Evolutionary conservation across 805 yeast genomes (phyloP).

Genomic region (Hyphopichia homilentoma): DNA sequence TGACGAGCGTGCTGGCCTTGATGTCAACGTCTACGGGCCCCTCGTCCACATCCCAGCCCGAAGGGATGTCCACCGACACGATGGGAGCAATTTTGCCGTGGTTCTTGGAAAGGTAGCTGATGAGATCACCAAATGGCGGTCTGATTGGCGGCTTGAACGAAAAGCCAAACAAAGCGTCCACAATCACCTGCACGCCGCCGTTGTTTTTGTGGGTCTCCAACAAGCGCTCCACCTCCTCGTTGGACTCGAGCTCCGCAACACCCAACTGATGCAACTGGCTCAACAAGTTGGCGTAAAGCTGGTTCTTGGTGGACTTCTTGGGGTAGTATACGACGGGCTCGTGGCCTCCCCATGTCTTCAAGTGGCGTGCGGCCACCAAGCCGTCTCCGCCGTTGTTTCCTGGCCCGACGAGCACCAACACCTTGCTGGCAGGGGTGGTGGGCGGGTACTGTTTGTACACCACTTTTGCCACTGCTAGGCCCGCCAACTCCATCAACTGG

Average conservation of each 20-base stretch:
- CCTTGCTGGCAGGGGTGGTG: slow-evolving; percentile 26
- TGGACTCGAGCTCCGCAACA: slow-evolving; percentile 50
- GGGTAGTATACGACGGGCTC: slow-evolving; percentile 80
- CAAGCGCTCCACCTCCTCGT: slow-evolving; percentile 25
- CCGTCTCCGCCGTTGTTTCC: slow-evolving; percentile 99
- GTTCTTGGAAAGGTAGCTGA: slow-evolving; percentile 19
- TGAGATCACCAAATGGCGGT: slow-evolving; percentile 59
- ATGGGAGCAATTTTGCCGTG: slow-evolving; percentile 55
- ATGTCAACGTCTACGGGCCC: slow-evolving; percentile 61
- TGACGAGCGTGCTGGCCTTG: slow-evolving; percentile 66
- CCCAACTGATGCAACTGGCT: slow-evolving; percentile 65
- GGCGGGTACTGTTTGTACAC: slow-evolving; percentile 68
- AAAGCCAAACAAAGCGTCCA: slow-evolving; percentile 91
- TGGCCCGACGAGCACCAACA: slow-evolving; percentile 83
- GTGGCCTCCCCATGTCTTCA: slow-evolving; percentile 70
- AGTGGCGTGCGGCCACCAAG: slow-evolving; percentile 89
- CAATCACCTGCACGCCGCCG: slow-evolving; percentile 31
- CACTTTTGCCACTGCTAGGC: slow-evolving; percentile 89
- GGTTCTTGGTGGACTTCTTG: slow-evolving; percentile 50
- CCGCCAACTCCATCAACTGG: slow-evolving; percentile 95
- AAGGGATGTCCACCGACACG: slow-evolving; percentile 85
- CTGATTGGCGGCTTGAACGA: slow-evolving; percentile 88
- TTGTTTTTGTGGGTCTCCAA: slow-evolving; percentile 3
- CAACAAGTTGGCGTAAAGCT: slow-evolving; percentile 55
- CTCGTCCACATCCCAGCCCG: slow-evolving; percentile 94